These are phyloP conservation scores for Phytophthora syringae DNA, from an alignment of 352 stramenopile genomes.

Conservation along the genomic window DNA sequence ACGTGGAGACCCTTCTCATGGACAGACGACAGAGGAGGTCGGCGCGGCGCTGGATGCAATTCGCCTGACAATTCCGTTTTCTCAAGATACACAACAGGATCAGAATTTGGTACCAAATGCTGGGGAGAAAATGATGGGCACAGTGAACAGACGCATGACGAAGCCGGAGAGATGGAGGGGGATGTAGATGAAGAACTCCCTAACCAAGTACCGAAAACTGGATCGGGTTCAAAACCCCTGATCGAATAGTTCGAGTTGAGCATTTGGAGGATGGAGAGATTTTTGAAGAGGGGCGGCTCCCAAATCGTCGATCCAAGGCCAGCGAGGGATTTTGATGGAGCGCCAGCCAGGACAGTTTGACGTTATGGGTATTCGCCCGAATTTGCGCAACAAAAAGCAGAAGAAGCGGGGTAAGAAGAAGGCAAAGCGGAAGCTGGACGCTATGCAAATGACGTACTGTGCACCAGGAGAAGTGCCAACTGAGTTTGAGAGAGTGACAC, in stretches of 20 bases:
- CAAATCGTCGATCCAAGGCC: slow-evolving; percentile 47
- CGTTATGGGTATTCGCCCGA: slow-evolving; percentile 13
- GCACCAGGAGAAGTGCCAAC: slow-evolving; percentile 5
- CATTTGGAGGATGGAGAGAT: slow-evolving; percentile 79
- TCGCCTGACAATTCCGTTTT: slow-evolving; percentile 6
- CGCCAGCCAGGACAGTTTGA: slow-evolving; percentile 24
- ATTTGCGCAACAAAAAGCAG: slow-evolving; percentile 54
- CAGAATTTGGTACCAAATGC: neutral
- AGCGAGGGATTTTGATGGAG: slow-evolving; percentile 45
- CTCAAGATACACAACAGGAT: slow-evolving; percentile 2
- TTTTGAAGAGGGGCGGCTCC: slow-evolving; percentile 58
- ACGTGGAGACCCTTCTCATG: slow-evolving; percentile 2
- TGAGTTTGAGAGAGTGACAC: slow-evolving; percentile 45
- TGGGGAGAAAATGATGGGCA: neutral
- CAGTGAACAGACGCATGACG: slow-evolving; percentile 1
- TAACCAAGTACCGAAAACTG: slow-evolving; percentile 8
- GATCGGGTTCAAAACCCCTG: neutral
- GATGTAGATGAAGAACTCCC: slow-evolving; percentile 53
- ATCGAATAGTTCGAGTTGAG: slow-evolving; percentile 30
- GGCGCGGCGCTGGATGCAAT: slow-evolving; percentile 17
- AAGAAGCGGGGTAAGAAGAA: slow-evolving; percentile 86
- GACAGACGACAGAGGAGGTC: slow-evolving; percentile 16
- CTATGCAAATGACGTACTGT: slow-evolving; percentile 43
- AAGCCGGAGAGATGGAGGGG: slow-evolving; percentile 35
- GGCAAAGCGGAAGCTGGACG: slow-evolving; percentile 71